These are phyloP conservation scores for Laguncularia racemosa DNA, from an alignment of 345 rosid species.

Conservation along the genomic window DNA sequence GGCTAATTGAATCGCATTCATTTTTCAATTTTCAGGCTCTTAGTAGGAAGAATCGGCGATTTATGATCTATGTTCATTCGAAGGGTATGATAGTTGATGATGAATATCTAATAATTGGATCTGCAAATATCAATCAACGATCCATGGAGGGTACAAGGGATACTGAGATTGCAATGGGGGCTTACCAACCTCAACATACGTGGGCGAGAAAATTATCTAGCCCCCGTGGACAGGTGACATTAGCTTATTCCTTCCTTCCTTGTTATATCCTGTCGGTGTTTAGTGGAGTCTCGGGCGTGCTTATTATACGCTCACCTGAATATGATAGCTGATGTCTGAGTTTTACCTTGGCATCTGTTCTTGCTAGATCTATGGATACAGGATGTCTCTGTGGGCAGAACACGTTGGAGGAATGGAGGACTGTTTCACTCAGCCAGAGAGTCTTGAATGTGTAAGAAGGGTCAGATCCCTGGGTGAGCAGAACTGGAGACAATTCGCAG, in stretches of 20 bases:
- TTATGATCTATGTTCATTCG: conserved; percentile 95
- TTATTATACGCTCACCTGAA: no score
- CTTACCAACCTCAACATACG: conserved; percentile 91
- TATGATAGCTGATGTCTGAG: not conserved
- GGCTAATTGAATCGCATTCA: no score
- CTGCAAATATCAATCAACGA: conserved; percentile 96
- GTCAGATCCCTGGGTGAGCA: conserved; percentile 48
- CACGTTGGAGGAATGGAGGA: conserved; percentile 62
- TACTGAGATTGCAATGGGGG: conserved; percentile 98
- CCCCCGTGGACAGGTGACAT: conserved; percentile 77
- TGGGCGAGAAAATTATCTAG: conserved; percentile 53
- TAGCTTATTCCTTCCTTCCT: not conserved
- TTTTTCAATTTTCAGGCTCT: conserved; percentile 33
- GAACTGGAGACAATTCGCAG: conserved; percentile 70
- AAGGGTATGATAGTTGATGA: conserved; percentile 97
- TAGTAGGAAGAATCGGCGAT: conserved; percentile 54
- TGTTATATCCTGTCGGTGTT: not conserved
- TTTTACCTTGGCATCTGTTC: not conserved
- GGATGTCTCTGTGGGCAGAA: conserved; percentile 98
- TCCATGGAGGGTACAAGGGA: conserved; percentile 97
- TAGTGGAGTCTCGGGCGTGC: no score
- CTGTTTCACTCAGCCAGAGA: conserved; percentile 54
- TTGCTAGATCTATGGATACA: conserved; percentile 69
- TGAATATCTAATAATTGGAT: conserved; percentile 77
- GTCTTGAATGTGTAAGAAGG: conserved; percentile 72